Base-by-base conservation (phyloP, 768 basidiomycete genomes). In the Termitomyces sp. region DNA sequence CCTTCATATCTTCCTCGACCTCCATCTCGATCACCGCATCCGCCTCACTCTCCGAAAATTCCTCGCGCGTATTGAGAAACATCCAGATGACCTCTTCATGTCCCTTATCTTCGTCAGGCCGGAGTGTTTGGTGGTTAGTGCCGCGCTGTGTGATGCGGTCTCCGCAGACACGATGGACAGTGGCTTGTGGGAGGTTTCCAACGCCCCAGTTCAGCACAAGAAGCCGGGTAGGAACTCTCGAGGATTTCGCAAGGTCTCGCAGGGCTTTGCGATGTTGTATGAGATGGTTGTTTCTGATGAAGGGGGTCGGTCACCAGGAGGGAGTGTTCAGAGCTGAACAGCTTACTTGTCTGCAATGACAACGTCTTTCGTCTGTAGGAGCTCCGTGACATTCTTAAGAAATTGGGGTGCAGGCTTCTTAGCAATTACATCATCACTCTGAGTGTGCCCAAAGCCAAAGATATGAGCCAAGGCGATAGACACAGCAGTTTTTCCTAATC, bases 261-360 rank as follows among this genome's bases (percentile, higher is more conserved):
- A 99, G 78, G 3, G 80, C 78, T 31, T 74, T 58, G n/a, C 94
- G 89, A 66, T 98, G 94, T 70, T 87, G 83, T 15, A 66, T 72
- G 2, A 89, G 77, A 65, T 99, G 96, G 68, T 98, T 98, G 70
- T 99, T 98, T 62, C 94, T 76, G 15, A 14, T 9, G n/a, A 8
- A 15, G n/a, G 26, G 37, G 17, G 51, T 56, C 30, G 38, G 41
- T 19, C 21, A 17, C 46, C 40, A 23, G 43, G 50, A 41, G 5
- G 4, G 3, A 8, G 37, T 38, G n/a, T 33, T n/a, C 48, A 26
- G 8, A 45, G 19, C 42, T 30, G 19, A 50, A 71, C 83, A 53
- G 60, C 85, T 52, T 62, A 93, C 94, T 91, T 91, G 71, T 98
- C 97, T 28, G 95, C 94, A 59, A 91, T 91, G 23, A 98, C 95